phyloP scores from a whole-genome alignment of 75 land plant genomes.

The Cryptomeria japonica region DNA sequence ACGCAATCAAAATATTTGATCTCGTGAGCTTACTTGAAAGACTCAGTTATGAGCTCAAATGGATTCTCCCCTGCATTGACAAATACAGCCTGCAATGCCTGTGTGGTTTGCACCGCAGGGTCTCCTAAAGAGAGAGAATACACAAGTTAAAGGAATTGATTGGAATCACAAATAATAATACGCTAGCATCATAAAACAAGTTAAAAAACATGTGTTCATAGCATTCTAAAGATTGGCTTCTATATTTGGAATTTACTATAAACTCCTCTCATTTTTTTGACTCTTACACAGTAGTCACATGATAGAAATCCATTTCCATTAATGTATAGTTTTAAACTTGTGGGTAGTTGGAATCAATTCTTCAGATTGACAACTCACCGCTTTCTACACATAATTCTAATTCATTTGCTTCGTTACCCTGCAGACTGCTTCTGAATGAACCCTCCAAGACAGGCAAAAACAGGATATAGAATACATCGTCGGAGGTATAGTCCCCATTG shows the following conservation, averaged over 20 bases:
- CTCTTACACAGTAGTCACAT: neutral
- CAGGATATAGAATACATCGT: slow-evolving; percentile 29
- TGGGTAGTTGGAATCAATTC: neutral
- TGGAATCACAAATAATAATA: neutral
- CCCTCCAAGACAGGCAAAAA: slow-evolving; percentile 72
- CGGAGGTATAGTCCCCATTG: neutral
- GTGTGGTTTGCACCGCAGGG: slow-evolving; percentile 34
- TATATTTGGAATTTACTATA: too few species aligned
- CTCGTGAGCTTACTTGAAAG: slow-evolving; percentile 54
- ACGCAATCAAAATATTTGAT: neutral
- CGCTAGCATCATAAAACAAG: neutral
- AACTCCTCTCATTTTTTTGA: neutral
- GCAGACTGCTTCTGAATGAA: slow-evolving; percentile 64
- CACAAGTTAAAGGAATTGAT: neutral
- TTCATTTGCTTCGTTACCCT: slow-evolving; percentile 59
- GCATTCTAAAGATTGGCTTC: neutral
- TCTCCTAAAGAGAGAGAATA: slow-evolving; percentile 39
- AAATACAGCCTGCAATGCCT: slow-evolving; percentile 46
- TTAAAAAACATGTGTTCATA: neutral
- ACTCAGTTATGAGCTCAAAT: slow-evolving; percentile 64
- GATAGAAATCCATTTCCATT: neutral
- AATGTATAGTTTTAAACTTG: neutral
- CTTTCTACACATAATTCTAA: slow-evolving; percentile 68
- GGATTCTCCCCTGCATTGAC: slow-evolving; percentile 65
- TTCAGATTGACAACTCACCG: slow-evolving; percentile 34